Conservation (phyloP, 371 early-diverging fungal genomes). For the Rhizopus stolonifer region DNA sequence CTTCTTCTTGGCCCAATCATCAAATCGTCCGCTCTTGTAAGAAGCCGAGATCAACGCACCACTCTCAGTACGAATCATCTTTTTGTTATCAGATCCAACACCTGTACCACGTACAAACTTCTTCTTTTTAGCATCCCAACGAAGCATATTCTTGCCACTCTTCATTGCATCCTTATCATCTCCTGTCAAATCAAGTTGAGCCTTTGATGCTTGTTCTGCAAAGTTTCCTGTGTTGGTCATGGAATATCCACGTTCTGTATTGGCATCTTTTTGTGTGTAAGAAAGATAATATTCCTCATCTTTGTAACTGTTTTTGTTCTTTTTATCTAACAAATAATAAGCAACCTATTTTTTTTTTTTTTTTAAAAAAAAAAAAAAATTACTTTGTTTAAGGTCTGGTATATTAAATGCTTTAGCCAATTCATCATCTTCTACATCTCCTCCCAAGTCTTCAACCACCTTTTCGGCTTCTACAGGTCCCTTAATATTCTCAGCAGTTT, state of each 20-base stretch:
- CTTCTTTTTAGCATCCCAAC: conserved; percentile 95
- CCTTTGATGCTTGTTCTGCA: conserved; percentile 76
- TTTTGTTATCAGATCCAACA: conserved; percentile 95
- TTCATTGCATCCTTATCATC: conserved; percentile 77
- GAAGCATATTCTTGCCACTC: conserved; percentile 56
- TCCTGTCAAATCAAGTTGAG: conserved; percentile 78
- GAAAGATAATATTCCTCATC: conserved; percentile 90
- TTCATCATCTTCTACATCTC: conserved; percentile 54
- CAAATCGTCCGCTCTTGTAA: conserved; percentile 84
- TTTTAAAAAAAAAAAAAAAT: conserved; percentile 13
- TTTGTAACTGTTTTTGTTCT: conserved; percentile 45
- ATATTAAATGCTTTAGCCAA: conserved; percentile 52
- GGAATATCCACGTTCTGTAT: conserved; percentile 91
- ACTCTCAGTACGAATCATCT: conserved; percentile 89
- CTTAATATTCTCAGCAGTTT: conserved; percentile 11
- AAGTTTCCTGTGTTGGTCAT: conserved; percentile 76
- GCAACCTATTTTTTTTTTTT: not conserved
- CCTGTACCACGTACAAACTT: conserved; percentile 81
- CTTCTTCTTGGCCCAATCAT: conserved; percentile 89
- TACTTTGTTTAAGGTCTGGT: conserved; percentile 24
- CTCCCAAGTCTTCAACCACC: conserved; percentile 32
- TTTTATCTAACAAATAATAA: conserved; percentile 3
- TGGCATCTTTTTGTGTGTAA: conserved; percentile 82
- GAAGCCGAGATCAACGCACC: conserved; percentile 89
- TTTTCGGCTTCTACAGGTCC: conserved; percentile 16